These are phyloP conservation scores for Blastocystis sp. DNA, from an alignment of 352 stramenopile species.

Conservation along the genomic window DNA sequence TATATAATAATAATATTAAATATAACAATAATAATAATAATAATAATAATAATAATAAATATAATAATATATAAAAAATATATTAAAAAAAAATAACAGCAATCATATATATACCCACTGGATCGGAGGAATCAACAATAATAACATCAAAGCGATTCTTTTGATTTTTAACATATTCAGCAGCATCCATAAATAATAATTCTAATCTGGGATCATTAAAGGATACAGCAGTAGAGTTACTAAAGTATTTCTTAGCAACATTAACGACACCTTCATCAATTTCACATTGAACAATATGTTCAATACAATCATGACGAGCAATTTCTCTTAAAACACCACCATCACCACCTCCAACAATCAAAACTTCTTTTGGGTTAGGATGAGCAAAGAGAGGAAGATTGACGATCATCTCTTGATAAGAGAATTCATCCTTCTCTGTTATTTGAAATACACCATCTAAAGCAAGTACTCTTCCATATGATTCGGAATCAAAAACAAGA, in stretches of 20 bases:
- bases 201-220: constrained; percentile 81
- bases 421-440: constrained; percentile 88
- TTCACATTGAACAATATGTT: constrained; percentile 79
- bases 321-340: constrained; percentile 86
- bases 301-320: constrained; percentile 67
- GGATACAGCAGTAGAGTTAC: constrained; percentile 62
- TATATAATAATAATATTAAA: constrained; percentile 35
- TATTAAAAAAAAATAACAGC: background rate
- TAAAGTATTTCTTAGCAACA: constrained; percentile 73
- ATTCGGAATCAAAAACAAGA: constrained; percentile 89
- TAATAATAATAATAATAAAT: background rate
- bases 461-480: constrained; percentile 88
- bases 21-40: too few species aligned
- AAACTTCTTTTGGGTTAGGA: constrained; percentile 68
- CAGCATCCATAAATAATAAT: constrained; percentile 64
- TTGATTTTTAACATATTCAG: constrained; percentile 55
- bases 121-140: constrained; percentile 84
- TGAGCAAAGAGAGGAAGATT: constrained; percentile 88
- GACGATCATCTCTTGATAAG: constrained; percentile 98
- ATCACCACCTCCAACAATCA: constrained; percentile 92
- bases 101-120: constrained; percentile 48
- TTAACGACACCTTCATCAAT: constrained; percentile 91
- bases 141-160: constrained; percentile 76
- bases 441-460: constrained; percentile 95
- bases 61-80: background rate